Evolutionary conservation across 805 yeast species (phyloP), one percentile per base, ranked within the genome.

Genomic region (Metschnikowia borealis): DNA sequence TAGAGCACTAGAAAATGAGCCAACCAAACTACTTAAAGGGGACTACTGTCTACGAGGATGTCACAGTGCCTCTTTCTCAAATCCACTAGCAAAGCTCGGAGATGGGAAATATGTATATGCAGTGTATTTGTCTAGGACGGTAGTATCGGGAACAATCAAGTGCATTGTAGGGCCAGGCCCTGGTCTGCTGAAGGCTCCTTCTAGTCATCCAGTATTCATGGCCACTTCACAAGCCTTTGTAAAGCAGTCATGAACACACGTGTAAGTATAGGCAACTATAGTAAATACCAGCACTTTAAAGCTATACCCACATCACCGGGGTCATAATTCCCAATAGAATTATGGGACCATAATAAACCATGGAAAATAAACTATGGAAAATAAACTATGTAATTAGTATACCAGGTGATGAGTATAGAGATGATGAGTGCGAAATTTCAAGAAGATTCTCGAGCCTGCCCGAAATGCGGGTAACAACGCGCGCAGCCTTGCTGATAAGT

Each of bases 21-120:
- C 11, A 26, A 10, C 29, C 10, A 26, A 26, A 10, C 1, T 26
- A 26, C 8, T 8, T 8, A 10, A 26, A 26, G 29, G 29, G 29
- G 3, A 26, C 29, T 26, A 26, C 11, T 26, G 26, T 23, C 29
- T 26, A 26, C 29, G 29, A 26, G 29, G 66, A 81, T 85, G 88
- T 86, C 75, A 80, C 87, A 77, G 68, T 64, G 75, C 71, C 69
- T 83, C 91, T 85, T 85, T 81, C 80, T 89, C 89, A 82, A 74
- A 81, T 79, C 80, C 89, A 84, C 82, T 85, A 39, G 79, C 55
- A 54, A 50, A 53, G 72, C 71, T 64, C 77, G 75, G 82, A 80
- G 81, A 82, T 82, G 90, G 88, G 83, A 80, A 85, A 85, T 85
- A 85, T 85, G 92, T 85, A 44, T 44, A 44, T 44, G 81, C 76